Base-by-base conservation (phyloP, 176 grass and related monocot genomes). In the Bonia amplexicaulis region DNA sequence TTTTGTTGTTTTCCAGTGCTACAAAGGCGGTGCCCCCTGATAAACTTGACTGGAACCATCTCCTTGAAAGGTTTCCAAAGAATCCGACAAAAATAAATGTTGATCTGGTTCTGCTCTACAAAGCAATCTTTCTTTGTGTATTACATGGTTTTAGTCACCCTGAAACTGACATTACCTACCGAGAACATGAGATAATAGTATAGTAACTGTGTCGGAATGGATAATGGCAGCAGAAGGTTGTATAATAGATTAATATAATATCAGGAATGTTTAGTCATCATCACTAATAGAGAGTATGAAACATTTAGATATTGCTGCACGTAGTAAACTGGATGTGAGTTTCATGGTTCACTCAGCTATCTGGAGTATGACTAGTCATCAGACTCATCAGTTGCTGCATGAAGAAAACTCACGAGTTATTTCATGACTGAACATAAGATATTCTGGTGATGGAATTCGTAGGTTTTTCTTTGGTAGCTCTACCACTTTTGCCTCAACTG, bases 261-360 rank as follows among this genome's bases (percentile, higher is more conserved):
- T 15, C n/a, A 62, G 4, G 25, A 69, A 20, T 58, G 22, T 78
- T 71, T 76, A 51, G 62, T 52, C 27, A 60, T 87, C 40, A 61
- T 5, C 40, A 61, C 3, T 31, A 22, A 40, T 19, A 73, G 74
- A 60, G 22, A 45, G 37, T 60, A 70, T 10, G 52, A 29, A 81
- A 67, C 22, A 48, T 59, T 69, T 16, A 0, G 7, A 27, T 15
- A 27, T 75, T 23, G 42, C 15, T 66, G 66, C 27, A 12, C 35
- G 42, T 75, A 67, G 69, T 80, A 54, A 73, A 74, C 35, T 66
- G 60, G 57, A 73, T 20, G 60, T 66, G 37, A 64, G 23, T 60
- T 46, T 62, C 65, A 69, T 77, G 82, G 85, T 66, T 80, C 84
- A 71, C 23, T 20, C 41, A 49, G 72, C 55, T 82, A 46, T 70